phyloP scores from a whole-genome alignment of 148 eudicot genomes.

The Rhododendron simsii region DNA sequence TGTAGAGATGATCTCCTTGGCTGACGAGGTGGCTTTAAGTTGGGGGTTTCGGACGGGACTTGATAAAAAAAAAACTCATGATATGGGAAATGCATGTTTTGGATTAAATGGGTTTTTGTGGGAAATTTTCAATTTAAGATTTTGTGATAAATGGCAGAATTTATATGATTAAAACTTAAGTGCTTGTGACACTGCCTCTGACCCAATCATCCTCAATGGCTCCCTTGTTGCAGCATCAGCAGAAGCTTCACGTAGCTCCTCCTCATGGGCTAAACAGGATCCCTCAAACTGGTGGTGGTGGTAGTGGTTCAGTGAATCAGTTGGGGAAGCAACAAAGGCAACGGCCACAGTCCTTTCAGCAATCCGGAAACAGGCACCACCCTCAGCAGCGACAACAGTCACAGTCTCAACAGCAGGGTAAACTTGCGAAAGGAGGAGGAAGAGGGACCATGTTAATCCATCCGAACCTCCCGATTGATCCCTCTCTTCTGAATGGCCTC shows the following conservation, averaged over 20 bases:
- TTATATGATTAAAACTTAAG: not conserved
- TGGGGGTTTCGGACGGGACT: not conserved
- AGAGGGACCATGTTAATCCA: slow-evolving; percentile 50
- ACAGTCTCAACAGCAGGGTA: slow-evolving; percentile 46
- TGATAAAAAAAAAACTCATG: not conserved
- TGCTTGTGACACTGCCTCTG: slow-evolving; percentile 29
- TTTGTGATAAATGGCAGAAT: not conserved
- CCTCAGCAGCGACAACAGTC: slow-evolving; percentile 67
- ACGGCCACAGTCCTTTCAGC: slow-evolving; percentile 36
- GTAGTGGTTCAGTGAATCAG: slow-evolving; percentile 37
- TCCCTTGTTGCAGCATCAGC: slow-evolving; percentile 49
- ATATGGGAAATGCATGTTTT: not conserved
- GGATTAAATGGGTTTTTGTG: not conserved
- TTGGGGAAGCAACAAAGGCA: slow-evolving; percentile 53
- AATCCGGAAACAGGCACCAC: slow-evolving; percentile 59
- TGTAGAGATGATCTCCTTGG: not conserved
- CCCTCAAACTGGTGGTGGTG: slow-evolving; percentile 42
- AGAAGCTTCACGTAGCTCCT: slow-evolving; percentile 50
- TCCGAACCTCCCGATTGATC: slow-evolving; percentile 47
- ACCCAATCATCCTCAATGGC: slow-evolving; percentile 44
- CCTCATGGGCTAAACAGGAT: slow-evolving; percentile 49
- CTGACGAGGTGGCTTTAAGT: not conserved
- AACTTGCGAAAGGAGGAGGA: slow-evolving; percentile 61
- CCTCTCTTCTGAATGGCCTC: slow-evolving; percentile 54
- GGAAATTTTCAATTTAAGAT: not conserved